phyloP scores from a whole-genome alignment of 139 green algal species.

The Zygnema circumcarinatum region DNA sequence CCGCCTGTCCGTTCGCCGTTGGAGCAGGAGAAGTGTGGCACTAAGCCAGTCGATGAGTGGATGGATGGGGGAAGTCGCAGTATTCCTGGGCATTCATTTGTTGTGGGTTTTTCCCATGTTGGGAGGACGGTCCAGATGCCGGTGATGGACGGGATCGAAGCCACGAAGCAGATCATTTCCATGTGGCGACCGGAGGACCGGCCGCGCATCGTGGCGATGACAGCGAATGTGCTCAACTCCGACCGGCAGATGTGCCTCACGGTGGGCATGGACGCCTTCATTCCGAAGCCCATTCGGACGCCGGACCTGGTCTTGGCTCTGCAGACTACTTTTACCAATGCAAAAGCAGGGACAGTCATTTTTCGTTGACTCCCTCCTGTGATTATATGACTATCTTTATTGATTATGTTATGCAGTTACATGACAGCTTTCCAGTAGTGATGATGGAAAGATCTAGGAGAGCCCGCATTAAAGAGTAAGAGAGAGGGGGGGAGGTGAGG shows the following conservation, averaged over 20 bases:
- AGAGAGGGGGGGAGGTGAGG: too few relatives aligned
- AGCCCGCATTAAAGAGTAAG: too few relatives aligned
- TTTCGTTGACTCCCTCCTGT: too few relatives aligned
- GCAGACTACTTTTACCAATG: background rate
- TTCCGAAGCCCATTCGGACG: conserved; percentile 27
- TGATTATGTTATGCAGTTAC: too few relatives aligned
- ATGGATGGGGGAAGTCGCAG: background rate
- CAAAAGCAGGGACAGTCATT: too few relatives aligned
- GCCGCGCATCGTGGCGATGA: conserved; percentile 42
- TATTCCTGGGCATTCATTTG: too few relatives aligned
- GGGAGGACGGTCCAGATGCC: conserved; percentile 45
- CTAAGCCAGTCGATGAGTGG: background rate
- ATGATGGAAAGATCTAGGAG: too few relatives aligned
- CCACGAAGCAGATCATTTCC: conserved; percentile 27
- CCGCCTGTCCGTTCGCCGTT: background rate
- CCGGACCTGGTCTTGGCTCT: conserved; percentile 23
- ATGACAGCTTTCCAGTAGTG: too few relatives aligned
- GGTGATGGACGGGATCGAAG: conserved; percentile 53
- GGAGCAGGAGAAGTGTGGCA: background rate
- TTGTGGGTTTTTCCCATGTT: background rate
- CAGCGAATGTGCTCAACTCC: conserved; percentile 23
- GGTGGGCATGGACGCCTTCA: conserved; percentile 48
- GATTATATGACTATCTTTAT: too few relatives aligned
- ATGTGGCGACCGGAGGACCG: background rate
- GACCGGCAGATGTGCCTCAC: conserved; percentile 21